phyloP scores from a whole-genome alignment of 2,329 filamentous ascomycete genomes.

The Periglandula ipomoeae region DNA sequence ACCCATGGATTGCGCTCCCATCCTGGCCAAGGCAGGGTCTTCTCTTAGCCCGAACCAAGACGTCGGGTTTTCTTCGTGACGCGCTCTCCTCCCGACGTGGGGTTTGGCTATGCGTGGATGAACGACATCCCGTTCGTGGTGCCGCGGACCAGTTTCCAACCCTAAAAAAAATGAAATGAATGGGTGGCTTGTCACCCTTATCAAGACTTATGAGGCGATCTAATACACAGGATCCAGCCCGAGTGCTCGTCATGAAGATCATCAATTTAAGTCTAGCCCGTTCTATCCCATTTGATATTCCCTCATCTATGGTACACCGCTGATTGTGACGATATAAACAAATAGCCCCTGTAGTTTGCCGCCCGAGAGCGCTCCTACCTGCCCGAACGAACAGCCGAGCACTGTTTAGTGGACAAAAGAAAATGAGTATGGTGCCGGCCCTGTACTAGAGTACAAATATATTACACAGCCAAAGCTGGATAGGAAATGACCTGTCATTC shows the following conservation, averaged over 20 bases:
- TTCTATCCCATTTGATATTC: neutral
- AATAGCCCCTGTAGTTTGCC: too few relatives aligned
- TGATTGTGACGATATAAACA: neutral
- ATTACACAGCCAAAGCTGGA: neutral
- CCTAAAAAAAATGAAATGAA: too few relatives aligned
- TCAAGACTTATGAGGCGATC: too few relatives aligned
- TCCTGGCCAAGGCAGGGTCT: neutral
- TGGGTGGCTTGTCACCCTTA: too few relatives aligned
- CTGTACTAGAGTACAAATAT: neutral
- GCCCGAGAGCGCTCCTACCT: too few relatives aligned
- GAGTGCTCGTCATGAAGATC: neutral
- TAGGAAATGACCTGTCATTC: neutral
- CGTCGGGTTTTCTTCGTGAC: conserved; percentile 18
- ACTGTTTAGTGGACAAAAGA: neutral
- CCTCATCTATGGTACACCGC: neutral
- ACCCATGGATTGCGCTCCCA: neutral
- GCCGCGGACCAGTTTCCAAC: too few relatives aligned
- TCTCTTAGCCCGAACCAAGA: conserved; percentile 20
- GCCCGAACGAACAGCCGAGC: neutral
- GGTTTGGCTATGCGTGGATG: conserved; percentile 11
- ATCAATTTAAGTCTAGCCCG: neutral
- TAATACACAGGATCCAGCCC: too few relatives aligned
- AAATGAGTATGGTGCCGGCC: neutral
- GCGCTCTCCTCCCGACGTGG: conserved; percentile 1
- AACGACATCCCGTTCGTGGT: too few relatives aligned